Conservation (phyloP, 208 protist genomes). For the Leishmania aethiopica region DNA sequence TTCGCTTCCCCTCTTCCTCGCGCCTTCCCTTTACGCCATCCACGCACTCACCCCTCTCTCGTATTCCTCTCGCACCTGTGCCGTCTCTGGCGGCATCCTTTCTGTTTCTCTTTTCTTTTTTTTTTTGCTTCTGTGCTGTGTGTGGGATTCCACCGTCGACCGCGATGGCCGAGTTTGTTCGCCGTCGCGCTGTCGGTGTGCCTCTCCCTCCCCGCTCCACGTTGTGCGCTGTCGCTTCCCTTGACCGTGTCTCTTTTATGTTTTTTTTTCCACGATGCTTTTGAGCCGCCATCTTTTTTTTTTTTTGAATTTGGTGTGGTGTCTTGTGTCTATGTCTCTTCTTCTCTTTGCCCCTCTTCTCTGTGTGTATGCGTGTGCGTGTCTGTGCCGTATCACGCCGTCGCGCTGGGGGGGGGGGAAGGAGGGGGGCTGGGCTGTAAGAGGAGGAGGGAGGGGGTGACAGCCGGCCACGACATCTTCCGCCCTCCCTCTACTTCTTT, state of each 20-base stretch:
- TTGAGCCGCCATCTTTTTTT: too few species aligned
- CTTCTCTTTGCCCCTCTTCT: not conserved
- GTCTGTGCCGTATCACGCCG: not conserved
- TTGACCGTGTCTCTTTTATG: not conserved
- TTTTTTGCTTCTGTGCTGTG: not conserved
- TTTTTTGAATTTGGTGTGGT: not conserved
- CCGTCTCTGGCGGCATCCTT: too few species aligned
- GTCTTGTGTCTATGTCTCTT: not conserved
- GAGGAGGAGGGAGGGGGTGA: not conserved
- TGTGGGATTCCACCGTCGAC: not conserved
- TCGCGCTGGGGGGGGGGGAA: not conserved
- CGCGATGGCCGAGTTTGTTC: not conserved
- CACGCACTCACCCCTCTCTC: too few species aligned
- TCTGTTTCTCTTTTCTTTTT: too few species aligned
- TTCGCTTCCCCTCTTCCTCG: not conserved
- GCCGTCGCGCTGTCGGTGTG: not conserved
- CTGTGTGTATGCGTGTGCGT: conserved; percentile 1
- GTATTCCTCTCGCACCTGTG: too few species aligned
- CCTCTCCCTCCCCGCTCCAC: not conserved
- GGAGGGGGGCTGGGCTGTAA: not conserved
- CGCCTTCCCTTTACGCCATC: not conserved
- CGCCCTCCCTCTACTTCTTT: not conserved
- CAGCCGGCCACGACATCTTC: not conserved
- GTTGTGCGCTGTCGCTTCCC: not conserved
- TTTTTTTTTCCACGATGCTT: not conserved